phyloP scores from a whole-genome alignment of 1,284 basidiomycete species.

The Tilletiopsis washingtonensis region DNA sequence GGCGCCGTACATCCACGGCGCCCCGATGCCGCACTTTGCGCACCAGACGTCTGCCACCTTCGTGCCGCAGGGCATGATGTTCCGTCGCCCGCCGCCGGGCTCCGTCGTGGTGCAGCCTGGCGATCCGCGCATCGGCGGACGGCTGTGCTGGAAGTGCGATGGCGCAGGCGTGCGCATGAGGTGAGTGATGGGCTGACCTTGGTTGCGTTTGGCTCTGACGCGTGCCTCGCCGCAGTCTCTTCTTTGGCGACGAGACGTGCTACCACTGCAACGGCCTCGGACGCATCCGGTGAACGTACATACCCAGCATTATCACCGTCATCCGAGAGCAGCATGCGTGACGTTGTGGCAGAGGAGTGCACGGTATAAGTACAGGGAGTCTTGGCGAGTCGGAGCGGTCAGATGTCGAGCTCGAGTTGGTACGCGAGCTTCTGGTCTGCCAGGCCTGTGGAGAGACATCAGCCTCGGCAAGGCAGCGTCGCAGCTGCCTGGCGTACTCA shows the following conservation, averaged over 20 bases:
- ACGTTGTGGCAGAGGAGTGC: no score
- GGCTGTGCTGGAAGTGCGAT: constrained; percentile 15
- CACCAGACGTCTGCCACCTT: background rate
- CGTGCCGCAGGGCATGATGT: background rate
- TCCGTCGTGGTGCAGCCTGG: constrained; percentile 15
- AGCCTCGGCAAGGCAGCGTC: background rate
- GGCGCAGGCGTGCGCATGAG: constrained; percentile 10
- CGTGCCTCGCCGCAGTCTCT: no score
- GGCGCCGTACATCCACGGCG: background rate
- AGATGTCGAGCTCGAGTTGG: constrained; percentile 14
- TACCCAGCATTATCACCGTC: no score
- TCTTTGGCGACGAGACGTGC: constrained; percentile 8
- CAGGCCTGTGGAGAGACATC: background rate
- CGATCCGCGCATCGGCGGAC: constrained; percentile 23
- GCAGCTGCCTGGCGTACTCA: background rate
- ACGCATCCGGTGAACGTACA: constrained; percentile 4
- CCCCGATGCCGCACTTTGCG: background rate
- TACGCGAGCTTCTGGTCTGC: constrained; percentile 7
- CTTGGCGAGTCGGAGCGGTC: no score
- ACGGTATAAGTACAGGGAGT: no score
- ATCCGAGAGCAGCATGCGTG: no score
- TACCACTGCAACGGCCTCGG: constrained; percentile 9
- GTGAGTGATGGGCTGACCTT: background rate
- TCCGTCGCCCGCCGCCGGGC: constrained; percentile 9
- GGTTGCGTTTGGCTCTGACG: background rate